phyloP scores from a whole-genome alignment of 768 basidiomycete genomes.

The Termitomyces sp. region DNA sequence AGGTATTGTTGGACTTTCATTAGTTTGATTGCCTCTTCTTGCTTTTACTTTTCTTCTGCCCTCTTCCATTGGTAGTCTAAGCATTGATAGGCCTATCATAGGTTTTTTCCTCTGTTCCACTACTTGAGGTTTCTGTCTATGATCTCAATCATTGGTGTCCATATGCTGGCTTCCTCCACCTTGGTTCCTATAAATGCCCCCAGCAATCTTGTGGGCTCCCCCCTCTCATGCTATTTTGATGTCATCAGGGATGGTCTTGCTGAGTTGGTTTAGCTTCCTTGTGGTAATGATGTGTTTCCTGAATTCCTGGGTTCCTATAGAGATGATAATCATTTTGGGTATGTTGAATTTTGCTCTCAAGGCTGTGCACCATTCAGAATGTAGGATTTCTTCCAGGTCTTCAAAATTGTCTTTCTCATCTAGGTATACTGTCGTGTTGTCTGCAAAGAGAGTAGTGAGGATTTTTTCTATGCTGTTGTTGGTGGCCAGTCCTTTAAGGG shows the following conservation, averaged over 20 bases:
- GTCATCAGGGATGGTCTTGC: not conserved
- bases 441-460: slow-evolving; percentile 26
- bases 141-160: not conserved
- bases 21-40: too few relatives aligned
- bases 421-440: slow-evolving; percentile 36
- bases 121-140: not conserved
- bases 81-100: too few relatives aligned
- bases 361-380: slow-evolving; percentile 34
- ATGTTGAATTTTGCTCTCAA: slow-evolving; percentile 38
- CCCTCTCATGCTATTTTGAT: not conserved
- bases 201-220: not conserved
- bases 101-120: too few relatives aligned
- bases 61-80: too few relatives aligned
- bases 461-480: slow-evolving; percentile 19
- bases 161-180: not conserved
- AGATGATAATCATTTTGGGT: slow-evolving; percentile 33
- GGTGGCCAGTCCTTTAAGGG: slow-evolving; percentile 21
- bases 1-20: too few relatives aligned
- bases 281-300: slow-evolving; percentile 10
- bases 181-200: not conserved
- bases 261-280: slow-evolving; percentile 16
- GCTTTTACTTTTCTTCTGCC: too few relatives aligned
- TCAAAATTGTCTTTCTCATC: slow-evolving; percentile 19
- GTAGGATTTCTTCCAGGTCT: slow-evolving; percentile 20
- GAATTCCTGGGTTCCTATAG: slow-evolving; percentile 7